Percentiles rank a stretch among this genome's conserved stretches.
Evolutionary conservation across 2,329 filamentous ascomycete species (phyloP).

Genomic region (Claviceps sp.): DNA sequence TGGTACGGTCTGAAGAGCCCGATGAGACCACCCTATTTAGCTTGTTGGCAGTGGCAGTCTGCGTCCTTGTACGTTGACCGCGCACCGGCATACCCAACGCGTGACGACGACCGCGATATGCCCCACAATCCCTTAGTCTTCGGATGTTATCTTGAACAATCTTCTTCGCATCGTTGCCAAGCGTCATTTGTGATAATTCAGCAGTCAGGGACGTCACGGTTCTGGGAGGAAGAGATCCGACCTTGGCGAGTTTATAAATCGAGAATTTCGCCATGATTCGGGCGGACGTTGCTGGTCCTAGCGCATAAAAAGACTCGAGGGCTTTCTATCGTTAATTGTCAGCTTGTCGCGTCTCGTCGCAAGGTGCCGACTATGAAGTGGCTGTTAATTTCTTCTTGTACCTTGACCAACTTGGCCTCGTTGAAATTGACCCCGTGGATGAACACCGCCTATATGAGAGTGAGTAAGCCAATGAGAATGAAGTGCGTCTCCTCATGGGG

Average conservation of each 20-base stretch:
- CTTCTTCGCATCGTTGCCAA: conserved; percentile 76
- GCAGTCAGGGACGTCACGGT: conserved; percentile 72
- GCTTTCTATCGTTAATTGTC: conserved; percentile 38
- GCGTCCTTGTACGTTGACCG: conserved; percentile 77
- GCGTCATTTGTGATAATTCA: conserved; percentile 80
- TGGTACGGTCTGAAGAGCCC: not conserved
- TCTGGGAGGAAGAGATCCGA: conserved; percentile 61
- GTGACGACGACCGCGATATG: conserved; percentile 78
- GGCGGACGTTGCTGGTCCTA: conserved; percentile 56
- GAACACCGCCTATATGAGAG: conserved; percentile 55
- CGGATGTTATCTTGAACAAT: conserved; percentile 74
- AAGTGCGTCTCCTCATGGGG: not conserved
- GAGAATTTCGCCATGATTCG: conserved; percentile 78
- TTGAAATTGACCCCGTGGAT: conserved; percentile 78
- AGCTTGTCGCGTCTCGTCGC: not conserved
- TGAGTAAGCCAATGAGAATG: not conserved
- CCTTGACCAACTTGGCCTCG: conserved; percentile 72
- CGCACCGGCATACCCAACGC: conserved; percentile 85
- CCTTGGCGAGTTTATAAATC: conserved; percentile 70
- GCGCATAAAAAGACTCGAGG: conserved; percentile 75
- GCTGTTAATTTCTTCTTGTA: conserved; percentile 23
- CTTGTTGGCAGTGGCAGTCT: conserved; percentile 47
- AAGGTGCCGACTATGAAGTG: not conserved
- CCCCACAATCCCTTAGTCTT: conserved; percentile 78
- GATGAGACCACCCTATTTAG: conserved; percentile 42